Base-by-base conservation (phyloP, 2,329 filamentous ascomycete species). In the Stemphylium beticola region DNA sequence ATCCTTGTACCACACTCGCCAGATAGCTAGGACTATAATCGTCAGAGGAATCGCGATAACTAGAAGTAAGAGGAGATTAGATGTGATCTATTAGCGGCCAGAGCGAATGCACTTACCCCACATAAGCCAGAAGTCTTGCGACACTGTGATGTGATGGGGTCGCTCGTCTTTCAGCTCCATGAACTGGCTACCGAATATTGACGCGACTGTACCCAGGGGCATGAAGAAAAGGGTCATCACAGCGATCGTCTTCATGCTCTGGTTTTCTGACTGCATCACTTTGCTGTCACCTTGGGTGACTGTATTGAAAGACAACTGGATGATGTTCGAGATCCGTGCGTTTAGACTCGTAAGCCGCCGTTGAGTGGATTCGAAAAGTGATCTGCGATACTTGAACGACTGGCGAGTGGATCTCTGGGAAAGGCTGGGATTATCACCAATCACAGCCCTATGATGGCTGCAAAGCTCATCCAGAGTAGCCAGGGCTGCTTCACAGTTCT, bases 201-300 rank as follows among this genome's bases (percentile, higher is more conserved):
- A 57, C 0, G 71, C 68, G 0, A 72, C 58, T 1, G 75, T 75
- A 2, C 75, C 72, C 1, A 74, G 67, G 2, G 78, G 78, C 36
- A 80, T 69, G 67, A 80, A 80, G 4, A 78, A 66, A 15, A 80
- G 57, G 1, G 78, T 80, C 55, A 78, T 66, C 8, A 79, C 68
- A 0, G 78, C 78, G 15, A 80, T 78, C 0, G 76, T 78, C 60
- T 79, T 79, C 78, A 80, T 80, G 11, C 75, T 77, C 14, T 73
- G 69, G 34, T 69, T 76, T 54, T 79, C 76, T 8, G 69, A 62
- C 43, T 73, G 66, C 62, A 77, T 68, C 3, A 72, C 56, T 15
- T 63, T 65, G 38, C 68, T 76, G 60, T 78, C 76, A 17, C 65
- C 65, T 55, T 77, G 74, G 3, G 73, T 75, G 17, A 78, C 75